Conservation (phyloP, 1,284 basidiomycete species). For the Cerioporus squamosus region DNA sequence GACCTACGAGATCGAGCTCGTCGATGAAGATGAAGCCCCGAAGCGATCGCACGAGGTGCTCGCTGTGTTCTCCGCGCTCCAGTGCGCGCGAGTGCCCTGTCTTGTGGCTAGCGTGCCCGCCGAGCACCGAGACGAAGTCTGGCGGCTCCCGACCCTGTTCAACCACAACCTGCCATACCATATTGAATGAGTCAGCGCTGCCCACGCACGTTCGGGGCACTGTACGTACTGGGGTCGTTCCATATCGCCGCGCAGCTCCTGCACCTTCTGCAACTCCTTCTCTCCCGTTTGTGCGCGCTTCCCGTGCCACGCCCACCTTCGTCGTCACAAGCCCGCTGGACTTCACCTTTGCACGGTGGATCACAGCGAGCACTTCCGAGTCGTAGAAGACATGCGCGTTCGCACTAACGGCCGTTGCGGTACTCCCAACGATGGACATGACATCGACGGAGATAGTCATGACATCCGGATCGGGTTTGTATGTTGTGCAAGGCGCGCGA, state of each 20-base stretch:
- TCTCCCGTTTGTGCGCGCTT: slow-evolving; percentile 54
- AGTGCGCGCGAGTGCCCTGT: slow-evolving; percentile 75
- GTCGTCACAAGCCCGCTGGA: slow-evolving; percentile 68
- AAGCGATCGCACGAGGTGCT: slow-evolving; percentile 67
- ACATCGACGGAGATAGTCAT: slow-evolving; percentile 74
- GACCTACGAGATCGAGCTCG: slow-evolving; percentile 71
- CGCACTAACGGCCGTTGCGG: slow-evolving; percentile 46
- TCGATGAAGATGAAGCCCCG: slow-evolving; percentile 65
- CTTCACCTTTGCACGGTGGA: slow-evolving; percentile 69
- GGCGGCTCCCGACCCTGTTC: slow-evolving; percentile 65
- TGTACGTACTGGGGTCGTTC: slow-evolving; percentile 57
- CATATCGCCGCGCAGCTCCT: slow-evolving; percentile 71
- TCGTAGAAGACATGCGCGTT: slow-evolving; percentile 70
- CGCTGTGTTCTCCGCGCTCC: slow-evolving; percentile 77
- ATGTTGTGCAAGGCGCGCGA: slow-evolving; percentile 27
- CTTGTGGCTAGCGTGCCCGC: slow-evolving; percentile 68
- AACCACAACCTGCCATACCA: slow-evolving; percentile 46
- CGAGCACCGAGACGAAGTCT: slow-evolving; percentile 64
- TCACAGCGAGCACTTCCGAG: slow-evolving; percentile 64
- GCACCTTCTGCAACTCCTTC: slow-evolving; percentile 64
- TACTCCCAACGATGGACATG: slow-evolving; percentile 56
- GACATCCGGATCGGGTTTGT: slow-evolving; percentile 42
- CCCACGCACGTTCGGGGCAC: not conserved
- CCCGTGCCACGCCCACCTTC: slow-evolving; percentile 75
- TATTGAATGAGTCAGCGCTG: not conserved